Conservation (phyloP, 495 filamentous ascomycete species). For the Massariosphaeria phaeospora region DNA sequence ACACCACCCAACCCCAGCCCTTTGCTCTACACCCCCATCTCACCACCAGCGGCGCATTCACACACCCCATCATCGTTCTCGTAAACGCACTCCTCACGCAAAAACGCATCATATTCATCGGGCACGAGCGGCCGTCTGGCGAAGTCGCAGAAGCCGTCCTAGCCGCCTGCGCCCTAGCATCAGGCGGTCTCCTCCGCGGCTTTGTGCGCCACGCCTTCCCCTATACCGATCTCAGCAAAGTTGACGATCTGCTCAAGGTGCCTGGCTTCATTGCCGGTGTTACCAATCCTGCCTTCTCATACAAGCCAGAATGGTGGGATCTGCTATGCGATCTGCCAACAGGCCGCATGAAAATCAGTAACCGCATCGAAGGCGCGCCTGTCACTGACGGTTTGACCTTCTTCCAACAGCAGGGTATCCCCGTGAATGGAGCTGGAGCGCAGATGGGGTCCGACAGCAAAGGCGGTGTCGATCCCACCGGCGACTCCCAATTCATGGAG, state of each 20-base stretch:
- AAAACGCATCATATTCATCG: conserved; percentile 92
- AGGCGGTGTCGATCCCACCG: conserved; percentile 62
- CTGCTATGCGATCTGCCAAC: conserved; percentile 88
- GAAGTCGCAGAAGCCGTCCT: conserved; percentile 95
- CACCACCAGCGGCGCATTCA: conserved; percentile 78
- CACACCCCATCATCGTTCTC: conserved; percentile 72
- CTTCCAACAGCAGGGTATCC: conserved; percentile 64
- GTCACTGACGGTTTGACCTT: conserved; percentile 75
- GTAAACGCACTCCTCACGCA: conserved; percentile 86
- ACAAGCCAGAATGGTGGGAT: conserved; percentile 98
- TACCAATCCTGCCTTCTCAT: conserved; percentile 92
- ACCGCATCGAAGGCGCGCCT: conserved; percentile 66
- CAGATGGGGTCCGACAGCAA: conserved; percentile 33
- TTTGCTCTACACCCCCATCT: conserved; percentile 87
- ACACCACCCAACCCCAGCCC: conserved; percentile 73
- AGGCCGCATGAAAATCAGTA: conserved; percentile 90
- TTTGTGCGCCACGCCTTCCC: conserved; percentile 98
- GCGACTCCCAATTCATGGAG: conserved; percentile 85
- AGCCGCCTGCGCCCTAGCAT: conserved; percentile 86
- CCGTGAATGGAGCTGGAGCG: conserved; percentile 7
- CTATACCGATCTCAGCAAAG: conserved; percentile 96
- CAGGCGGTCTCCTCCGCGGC: conserved; percentile 87
- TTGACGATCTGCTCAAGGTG: conserved; percentile 91
- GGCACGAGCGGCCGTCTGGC: conserved; percentile 87
- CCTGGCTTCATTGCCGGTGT: conserved; percentile 98